Conservation (phyloP, 2,329 filamentous ascomycete species). For the Xylaria sp. region DNA sequence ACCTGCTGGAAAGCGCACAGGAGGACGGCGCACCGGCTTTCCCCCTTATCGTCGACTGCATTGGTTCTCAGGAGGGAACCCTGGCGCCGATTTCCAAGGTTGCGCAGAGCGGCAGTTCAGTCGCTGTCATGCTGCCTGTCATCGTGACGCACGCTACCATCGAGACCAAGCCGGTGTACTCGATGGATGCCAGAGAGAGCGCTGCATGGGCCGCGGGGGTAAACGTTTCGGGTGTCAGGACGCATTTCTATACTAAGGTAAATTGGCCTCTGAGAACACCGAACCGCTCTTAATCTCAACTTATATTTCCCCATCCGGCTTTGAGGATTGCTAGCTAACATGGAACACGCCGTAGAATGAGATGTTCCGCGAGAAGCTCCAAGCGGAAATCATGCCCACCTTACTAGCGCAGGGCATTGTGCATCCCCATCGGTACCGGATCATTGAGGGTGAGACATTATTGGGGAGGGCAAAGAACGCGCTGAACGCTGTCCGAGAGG, state of each 20-base stretch:
- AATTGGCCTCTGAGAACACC: constrained; percentile 29
- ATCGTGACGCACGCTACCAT: constrained; percentile 59
- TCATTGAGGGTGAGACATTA: constrained; percentile 48
- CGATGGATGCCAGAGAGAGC: constrained; percentile 55
- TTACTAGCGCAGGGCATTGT: constrained; percentile 49
- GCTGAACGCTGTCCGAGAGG: constrained; percentile 44
- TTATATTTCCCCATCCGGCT: background rate
- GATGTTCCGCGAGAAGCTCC: constrained; percentile 59
- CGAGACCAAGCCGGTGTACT: constrained; percentile 55
- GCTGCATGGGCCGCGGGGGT: constrained; percentile 59
- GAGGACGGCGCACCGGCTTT: constrained; percentile 38
- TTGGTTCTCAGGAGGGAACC: constrained; percentile 55
- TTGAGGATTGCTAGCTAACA: background rate
- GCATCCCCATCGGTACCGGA: constrained; percentile 48
- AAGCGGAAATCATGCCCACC: constrained; percentile 59
- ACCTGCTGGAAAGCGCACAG: constrained; percentile 36
- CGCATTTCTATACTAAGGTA: constrained; percentile 58
- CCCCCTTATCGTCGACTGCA: constrained; percentile 60
- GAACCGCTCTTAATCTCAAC: background rate
- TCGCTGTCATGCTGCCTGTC: constrained; percentile 66
- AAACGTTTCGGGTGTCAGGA: constrained; percentile 57
- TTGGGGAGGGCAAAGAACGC: constrained; percentile 49
- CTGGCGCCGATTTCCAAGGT: constrained; percentile 57
- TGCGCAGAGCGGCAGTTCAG: constrained; percentile 53
- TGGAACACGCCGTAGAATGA: constrained; percentile 51